Evolutionary conservation across 352 stramenopile species (phyloP).

Genomic region (Pythium monospermum): DNA sequence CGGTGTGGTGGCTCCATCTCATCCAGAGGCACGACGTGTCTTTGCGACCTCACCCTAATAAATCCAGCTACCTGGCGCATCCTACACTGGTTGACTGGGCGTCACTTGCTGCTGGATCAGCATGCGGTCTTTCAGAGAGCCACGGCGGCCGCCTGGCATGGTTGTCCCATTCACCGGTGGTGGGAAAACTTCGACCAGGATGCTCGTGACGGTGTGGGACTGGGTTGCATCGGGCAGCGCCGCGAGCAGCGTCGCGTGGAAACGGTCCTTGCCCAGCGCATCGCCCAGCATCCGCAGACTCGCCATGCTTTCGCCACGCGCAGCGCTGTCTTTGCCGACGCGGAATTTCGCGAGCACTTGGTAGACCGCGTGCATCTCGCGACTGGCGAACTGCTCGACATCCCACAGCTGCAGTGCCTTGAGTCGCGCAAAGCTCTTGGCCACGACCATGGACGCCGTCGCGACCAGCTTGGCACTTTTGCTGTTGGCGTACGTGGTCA

Average conservation of each 20-base stretch:
- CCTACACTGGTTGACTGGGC: too few relatives aligned
- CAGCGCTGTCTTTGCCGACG: constrained; percentile 41
- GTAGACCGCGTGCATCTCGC: constrained; percentile 21
- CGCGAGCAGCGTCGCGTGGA: constrained; percentile 29
- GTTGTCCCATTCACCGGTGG: neutral
- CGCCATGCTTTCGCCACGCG: constrained; percentile 31
- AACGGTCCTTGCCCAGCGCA: constrained; percentile 25
- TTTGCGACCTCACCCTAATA: too few relatives aligned
- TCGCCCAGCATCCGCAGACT: constrained; percentile 41
- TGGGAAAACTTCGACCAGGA: constrained; percentile 39
- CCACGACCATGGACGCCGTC: constrained; percentile 39
- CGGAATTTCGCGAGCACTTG: constrained; percentile 39
- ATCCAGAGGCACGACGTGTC: too few relatives aligned
- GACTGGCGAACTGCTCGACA: constrained; percentile 6
- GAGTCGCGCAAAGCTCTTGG: constrained; percentile 26
- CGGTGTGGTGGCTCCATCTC: too few relatives aligned
- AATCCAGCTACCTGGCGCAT: too few relatives aligned
- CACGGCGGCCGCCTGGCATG: neutral
- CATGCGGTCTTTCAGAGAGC: constrained; percentile 19
- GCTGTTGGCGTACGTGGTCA: constrained; percentile 38
- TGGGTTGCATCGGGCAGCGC: constrained; percentile 27
- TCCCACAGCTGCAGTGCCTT: constrained; percentile 5
- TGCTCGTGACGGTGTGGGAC: constrained; percentile 20
- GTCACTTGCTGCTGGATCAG: neutral
- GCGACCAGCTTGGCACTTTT: constrained; percentile 61